Base-by-base conservation (phyloP, 768 basidiomycete genomes). In the Amanita fuliginea region DNA sequence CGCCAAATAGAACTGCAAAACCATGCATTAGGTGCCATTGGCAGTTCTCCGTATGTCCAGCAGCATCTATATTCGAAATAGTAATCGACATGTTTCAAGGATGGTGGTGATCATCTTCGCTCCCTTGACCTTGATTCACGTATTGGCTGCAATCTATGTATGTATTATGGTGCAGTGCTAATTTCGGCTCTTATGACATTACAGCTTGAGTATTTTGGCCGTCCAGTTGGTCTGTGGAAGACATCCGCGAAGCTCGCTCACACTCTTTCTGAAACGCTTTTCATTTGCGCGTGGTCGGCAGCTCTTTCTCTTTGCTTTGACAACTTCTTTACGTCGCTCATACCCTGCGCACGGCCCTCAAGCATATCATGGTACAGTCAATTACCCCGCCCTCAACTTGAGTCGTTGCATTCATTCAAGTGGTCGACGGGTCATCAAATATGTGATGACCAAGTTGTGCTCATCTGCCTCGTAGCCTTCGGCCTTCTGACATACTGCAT, bases 281-380 rank as follows among this genome's bases (percentile, higher is more conserved):
- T 90, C 62, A 91, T 92, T 56, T 94, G 91, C 65, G 78, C 85
- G n/a, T 95, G 91, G 90, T 90, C 88, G 51, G 86, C 89, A 28
- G 82, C 86, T 13, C 74, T 94, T 47, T 88, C 89, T 14, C 81
- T 94, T 47, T 81, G 78, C 54, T 90, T 94, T 66, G 89, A 94
- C 72, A 90, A 95, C 60, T 91, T 83, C 65, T 91, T 93, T 68
- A 93, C 90, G 4, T 87, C 89, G 3, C 68, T 80, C 19, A 76
- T 94, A 41, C 82, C 86, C 28, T 95, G 92, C 57, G 77, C 85
- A 0, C 69, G 81, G 3, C 57, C 66, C 3, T 73, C 74, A 16
- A 68, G 65, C 34, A 80, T 72, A 13, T 71, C 79, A 16, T 93
- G 89, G 89, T 92, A 90, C 62, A 82, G 77, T 59, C 56, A 78